Evolutionary conservation across 306 rosid species (phyloP).

Genomic region (Lagenaria siceraria): DNA sequence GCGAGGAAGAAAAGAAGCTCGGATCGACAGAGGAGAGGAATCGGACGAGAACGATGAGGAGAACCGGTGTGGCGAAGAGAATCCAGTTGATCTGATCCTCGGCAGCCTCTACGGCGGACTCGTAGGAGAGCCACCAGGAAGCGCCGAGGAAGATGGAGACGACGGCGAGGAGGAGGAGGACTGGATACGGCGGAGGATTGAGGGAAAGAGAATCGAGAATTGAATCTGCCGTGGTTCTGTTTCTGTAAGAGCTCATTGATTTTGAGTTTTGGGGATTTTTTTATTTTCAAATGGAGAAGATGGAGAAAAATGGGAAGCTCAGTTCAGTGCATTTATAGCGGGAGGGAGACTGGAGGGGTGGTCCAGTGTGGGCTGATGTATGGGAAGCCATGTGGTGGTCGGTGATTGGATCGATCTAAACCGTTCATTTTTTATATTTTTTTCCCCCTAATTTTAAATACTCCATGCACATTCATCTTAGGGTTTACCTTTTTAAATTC

Average conservation of each 20-base stretch:
- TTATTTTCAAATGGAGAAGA: not conserved
- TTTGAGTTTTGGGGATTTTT: not conserved
- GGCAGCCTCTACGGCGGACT: slow-evolving; percentile 42
- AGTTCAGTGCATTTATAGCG: slow-evolving; percentile 3
- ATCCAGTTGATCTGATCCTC: slow-evolving; percentile 42
- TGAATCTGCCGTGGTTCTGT: slow-evolving; percentile 30
- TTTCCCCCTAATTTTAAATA: not conserved
- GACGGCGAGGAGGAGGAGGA: slow-evolving; percentile 43
- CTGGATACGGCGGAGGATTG: slow-evolving; percentile 63
- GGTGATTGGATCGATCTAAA: not conserved
- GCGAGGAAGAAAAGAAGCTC: slow-evolving; percentile 28
- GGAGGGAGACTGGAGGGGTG: not conserved
- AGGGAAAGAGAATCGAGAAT: slow-evolving; percentile 44
- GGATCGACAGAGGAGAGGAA: slow-evolving; percentile 57
- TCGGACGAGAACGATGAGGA: slow-evolving; percentile 37
- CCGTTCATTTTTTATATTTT: not conserved
- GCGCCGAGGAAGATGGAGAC: slow-evolving; percentile 38
- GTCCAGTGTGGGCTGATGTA: not conserved
- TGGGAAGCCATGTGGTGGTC: not conserved
- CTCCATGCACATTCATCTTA: not conserved
- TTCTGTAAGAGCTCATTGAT: slow-evolving; percentile 7
- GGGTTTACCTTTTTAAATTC: no score
- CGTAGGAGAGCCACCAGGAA: slow-evolving; percentile 55
- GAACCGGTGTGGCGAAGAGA: slow-evolving; percentile 39
- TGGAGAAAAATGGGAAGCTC: not conserved